Base-by-base conservation (phyloP, 2,329 filamentous ascomycete species). In the Scopulariopsis brevicaulis region DNA sequence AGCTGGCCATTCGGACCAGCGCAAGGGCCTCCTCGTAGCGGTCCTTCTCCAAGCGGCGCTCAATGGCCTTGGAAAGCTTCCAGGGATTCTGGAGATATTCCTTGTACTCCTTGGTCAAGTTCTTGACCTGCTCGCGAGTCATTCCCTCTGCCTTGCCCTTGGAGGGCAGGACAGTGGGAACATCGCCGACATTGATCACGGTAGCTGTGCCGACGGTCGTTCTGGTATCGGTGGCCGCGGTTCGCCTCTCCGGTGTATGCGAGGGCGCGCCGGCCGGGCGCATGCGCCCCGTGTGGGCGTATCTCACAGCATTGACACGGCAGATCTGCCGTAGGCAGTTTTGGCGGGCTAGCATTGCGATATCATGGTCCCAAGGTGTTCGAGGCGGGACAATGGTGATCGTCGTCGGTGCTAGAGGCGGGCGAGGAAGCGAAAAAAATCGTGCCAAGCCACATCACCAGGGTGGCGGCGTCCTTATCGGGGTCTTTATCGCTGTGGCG, bases 1-100 rank as follows among this genome's bases (percentile, higher is more conserved):
- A 83, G 69, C 85, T 90, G n/a, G 87, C 86, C 63, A 80, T 75
- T 59, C 87, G 83, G 43, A 87, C 81, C 60, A 96, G 69, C 22
- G 82, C 74, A 50, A 86, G 70, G 28, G 91, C 90, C 65, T 90
- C 84, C 2, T 84, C 81, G 43, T 80, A 79, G 35, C 84, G 75
- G 50, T 80, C 80, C 59, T 80, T 77, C 5, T 68, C 68, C 54
- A 97, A 74, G 20, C 83, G 74, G 55, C 76, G 74, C 57, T 75
- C 75, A 50, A 96, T 84, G 57, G 86, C 83, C 43, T 86, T 74
- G 46, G 84, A 85, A 59, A 97, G 79, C 64, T 86, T 84, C 61
- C 86, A 76, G 1, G 89, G 88, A 67, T 96, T 91, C 20, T 77
- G 71, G 59, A 90, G 69, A 70, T 81, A 83, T 53, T 78, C 14